A percentile compares a stretch with the other conserved stretches of the same genome.
These are phyloP conservation scores for Myxozyma lipomycoides DNA, from an alignment of 805 yeast genomes.

Conservation along the genomic window DNA sequence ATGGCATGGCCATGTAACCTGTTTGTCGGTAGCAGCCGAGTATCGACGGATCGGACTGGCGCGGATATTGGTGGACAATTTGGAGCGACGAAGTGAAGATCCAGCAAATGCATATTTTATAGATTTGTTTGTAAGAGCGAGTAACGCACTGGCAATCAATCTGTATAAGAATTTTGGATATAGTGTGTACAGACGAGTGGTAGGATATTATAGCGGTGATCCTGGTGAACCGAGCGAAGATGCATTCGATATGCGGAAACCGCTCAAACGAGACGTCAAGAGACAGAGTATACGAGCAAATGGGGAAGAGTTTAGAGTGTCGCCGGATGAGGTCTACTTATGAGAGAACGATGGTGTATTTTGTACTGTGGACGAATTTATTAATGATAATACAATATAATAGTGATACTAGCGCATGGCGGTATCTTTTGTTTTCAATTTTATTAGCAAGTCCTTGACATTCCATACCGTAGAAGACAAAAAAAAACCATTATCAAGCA, in stretches of 20 bases:
- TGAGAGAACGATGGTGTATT: neutral
- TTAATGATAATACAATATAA: neutral
- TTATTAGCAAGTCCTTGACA: too few species aligned
- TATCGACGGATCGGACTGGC: conserved; percentile 87
- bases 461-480: too few species aligned
- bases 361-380: neutral
- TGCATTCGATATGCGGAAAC: conserved; percentile 66
- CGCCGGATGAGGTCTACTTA: conserved; percentile 28
- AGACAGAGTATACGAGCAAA: conserved; percentile 32
- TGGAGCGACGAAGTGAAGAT: conserved; percentile 70
- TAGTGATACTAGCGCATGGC: neutral
- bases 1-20: conserved; percentile 97
- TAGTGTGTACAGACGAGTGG: conserved; percentile 76
- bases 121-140: conserved; percentile 87
- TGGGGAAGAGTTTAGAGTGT: conserved; percentile 29
- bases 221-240: conserved; percentile 56
- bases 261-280: conserved; percentile 37
- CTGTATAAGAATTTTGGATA: conserved; percentile 86
- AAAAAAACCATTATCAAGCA: too few species aligned
- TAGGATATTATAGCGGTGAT: conserved; percentile 70
- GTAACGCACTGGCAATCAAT: conserved; percentile 72
- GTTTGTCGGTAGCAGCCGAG: conserved; percentile 81
- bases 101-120: conserved; percentile 73
- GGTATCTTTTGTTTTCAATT: neutral
- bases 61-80: conserved; percentile 64